Evolutionary conservation across 371 early-diverging fungal species (phyloP).

Genomic region (Lichtheimia corymbifera): DNA sequence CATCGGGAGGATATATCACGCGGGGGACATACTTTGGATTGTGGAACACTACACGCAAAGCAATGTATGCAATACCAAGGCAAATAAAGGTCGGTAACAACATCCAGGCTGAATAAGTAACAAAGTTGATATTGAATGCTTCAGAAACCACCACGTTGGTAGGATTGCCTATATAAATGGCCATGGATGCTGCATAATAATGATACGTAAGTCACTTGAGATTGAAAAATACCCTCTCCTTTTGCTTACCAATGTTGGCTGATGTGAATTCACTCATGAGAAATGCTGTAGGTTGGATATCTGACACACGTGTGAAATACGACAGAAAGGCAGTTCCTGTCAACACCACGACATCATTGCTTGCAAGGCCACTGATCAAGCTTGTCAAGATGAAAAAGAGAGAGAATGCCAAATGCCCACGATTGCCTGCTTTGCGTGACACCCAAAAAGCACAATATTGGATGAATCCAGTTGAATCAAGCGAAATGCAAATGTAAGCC

Average conservation of each 20-base stretch:
- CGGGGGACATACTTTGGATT: conserved; percentile 48
- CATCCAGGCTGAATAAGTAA: conserved; percentile 82
- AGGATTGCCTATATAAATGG: conserved; percentile 82
- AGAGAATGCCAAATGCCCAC: conserved; percentile 63
- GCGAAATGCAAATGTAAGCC: conserved; percentile 84
- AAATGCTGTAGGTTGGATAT: conserved; percentile 65
- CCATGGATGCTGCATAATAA: conserved; percentile 65
- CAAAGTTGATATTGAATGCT: conserved; percentile 72
- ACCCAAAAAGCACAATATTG: conserved; percentile 71
- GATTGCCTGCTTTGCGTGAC: conserved; percentile 56
- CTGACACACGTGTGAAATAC: conserved; percentile 67
- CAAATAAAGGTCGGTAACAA: conserved; percentile 67
- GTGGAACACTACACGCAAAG: conserved; percentile 53
- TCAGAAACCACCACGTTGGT: conserved; percentile 84
- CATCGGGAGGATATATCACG: conserved; percentile 45
- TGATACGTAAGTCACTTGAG: neutral
- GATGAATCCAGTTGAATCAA: conserved; percentile 79
- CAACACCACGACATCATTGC: conserved; percentile 82
- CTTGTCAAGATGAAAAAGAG: conserved; percentile 70
- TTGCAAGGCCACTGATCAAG: conserved; percentile 72
- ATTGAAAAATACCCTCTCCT: neutral
- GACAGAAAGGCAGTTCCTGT: conserved; percentile 80
- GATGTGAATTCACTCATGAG: conserved; percentile 71
- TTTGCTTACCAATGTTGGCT: conserved; percentile 64
- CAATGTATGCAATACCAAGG: conserved; percentile 52